Evolutionary conservation across 306 rosid genomes (phyloP).

Genomic region (Corylus avellana): DNA sequence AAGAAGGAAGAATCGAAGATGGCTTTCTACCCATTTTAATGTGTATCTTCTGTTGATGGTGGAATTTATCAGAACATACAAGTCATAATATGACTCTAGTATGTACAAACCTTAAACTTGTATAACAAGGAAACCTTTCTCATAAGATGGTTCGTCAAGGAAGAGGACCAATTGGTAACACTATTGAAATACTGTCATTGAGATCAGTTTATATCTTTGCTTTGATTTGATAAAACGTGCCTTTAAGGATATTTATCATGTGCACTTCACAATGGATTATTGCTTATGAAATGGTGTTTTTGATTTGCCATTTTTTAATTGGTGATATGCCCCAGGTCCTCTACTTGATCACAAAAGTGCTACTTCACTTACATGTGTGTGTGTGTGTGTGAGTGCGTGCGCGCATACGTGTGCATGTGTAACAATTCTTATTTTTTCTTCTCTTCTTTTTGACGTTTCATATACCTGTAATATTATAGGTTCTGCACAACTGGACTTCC

Average conservation of each 20-base stretch:
- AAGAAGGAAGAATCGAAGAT: neutral
- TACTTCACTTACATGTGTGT: neutral
- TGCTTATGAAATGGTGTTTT: neutral
- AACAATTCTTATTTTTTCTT: neutral
- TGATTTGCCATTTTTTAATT: neutral
- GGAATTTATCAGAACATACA: too few species aligned
- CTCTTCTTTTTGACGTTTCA: neutral
- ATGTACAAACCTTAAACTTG: neutral
- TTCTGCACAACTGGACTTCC: constrained; percentile 98
- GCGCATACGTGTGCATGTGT: neutral
- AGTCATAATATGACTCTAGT: neutral
- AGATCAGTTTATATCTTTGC: neutral
- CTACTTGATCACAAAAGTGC: neutral
- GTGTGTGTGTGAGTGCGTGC: neutral
- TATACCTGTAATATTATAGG: constrained; percentile 45
- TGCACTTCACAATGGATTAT: neutral
- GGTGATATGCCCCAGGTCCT: neutral
- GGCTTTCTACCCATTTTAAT: neutral
- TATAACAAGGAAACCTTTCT: neutral
- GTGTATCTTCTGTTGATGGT: neutral
- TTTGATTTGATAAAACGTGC: neutral
- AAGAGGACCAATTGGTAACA: neutral
- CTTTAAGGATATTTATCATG: neutral
- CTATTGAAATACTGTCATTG: neutral
- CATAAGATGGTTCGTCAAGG: neutral